These are phyloP conservation scores for Gliomastix tumulicola DNA, from an alignment of 2,329 filamentous ascomycete species.

Conservation along the genomic window DNA sequence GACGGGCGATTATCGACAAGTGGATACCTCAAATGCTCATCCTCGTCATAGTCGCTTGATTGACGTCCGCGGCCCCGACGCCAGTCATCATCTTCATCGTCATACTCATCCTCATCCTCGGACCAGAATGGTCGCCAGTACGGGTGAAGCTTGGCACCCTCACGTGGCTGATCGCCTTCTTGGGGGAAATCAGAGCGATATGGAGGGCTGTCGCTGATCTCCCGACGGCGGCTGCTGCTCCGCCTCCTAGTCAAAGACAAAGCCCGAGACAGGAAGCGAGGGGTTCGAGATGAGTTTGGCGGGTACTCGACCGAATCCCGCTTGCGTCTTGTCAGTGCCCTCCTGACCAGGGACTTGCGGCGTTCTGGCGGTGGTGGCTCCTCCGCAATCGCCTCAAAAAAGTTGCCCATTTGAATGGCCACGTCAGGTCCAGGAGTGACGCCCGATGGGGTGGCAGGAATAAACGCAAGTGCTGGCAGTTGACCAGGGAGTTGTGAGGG, in stretches of 20 bases:
- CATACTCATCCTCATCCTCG: conserved; percentile 19
- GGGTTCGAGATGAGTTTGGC: conserved; percentile 27
- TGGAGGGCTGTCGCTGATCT: background rate
- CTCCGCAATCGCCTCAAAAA: conserved; percentile 39
- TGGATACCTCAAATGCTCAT: conserved; percentile 37
- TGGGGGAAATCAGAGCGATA: conserved; percentile 27
- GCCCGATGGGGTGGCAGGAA: conserved; percentile 55
- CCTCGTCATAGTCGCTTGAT: conserved; percentile 18
- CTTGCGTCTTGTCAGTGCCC: conserved; percentile 43
- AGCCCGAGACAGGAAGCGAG: conserved; percentile 39
- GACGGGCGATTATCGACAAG: conserved; percentile 39
- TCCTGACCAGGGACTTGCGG: conserved; percentile 43
- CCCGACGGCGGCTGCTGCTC: background rate
- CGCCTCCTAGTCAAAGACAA: conserved; percentile 43
- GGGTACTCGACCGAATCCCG: conserved; percentile 33
- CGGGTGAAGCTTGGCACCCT: conserved; percentile 50
- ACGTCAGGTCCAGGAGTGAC: conserved; percentile 48
- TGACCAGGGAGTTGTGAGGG: conserved; percentile 30
- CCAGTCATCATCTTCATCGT: conserved; percentile 13
- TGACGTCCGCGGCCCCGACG: background rate
- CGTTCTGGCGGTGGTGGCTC: conserved; percentile 21
- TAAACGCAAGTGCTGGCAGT: conserved; percentile 46
- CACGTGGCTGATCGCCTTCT: conserved; percentile 36
- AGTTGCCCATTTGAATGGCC: conserved; percentile 44
- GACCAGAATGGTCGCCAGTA: conserved; percentile 52